These are phyloP conservation scores for Fraxinus xanthoxyloides DNA, from an alignment of 305 asterid species.

Conservation along the genomic window DNA sequence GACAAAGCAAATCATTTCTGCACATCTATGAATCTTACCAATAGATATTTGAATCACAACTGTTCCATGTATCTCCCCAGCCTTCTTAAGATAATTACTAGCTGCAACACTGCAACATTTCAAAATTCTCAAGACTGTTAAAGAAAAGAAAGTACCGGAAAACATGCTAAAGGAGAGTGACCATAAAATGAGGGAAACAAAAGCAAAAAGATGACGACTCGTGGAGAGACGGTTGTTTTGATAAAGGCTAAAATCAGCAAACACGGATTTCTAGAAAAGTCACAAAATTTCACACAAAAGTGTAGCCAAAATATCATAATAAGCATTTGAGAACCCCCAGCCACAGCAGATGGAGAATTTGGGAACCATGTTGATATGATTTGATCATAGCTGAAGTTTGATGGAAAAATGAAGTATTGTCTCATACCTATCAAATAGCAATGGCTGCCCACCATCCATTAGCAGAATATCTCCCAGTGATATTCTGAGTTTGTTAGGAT, in stretches of 20 bases:
- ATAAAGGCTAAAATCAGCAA: neutral
- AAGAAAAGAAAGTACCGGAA: neutral
- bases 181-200: neutral
- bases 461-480: slow-evolving; percentile 73
- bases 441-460: slow-evolving; percentile 94
- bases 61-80: slow-evolving; percentile 79
- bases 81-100: slow-evolving; percentile 61
- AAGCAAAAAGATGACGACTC: neutral
- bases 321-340: neutral
- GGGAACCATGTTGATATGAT: neutral
- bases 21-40: slow-evolving; percentile 45
- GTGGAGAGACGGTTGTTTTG: neutral
- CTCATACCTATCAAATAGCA: slow-evolving; percentile 71
- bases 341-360: neutral
- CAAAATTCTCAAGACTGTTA: neutral
- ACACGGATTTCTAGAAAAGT: neutral
- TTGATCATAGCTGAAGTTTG: neutral
- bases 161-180: neutral
- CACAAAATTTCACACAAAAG: neutral
- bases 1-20: neutral
- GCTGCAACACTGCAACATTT: slow-evolving; percentile 62
- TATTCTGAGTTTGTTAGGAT: slow-evolving; percentile 63
- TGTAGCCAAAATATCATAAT: neutral
- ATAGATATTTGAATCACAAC: slow-evolving; percentile 67
- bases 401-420: neutral